Evolutionary conservation across 495 filamentous ascomycete genomes (phyloP).

Genomic region (Hyaloscypha bicolor): DNA sequence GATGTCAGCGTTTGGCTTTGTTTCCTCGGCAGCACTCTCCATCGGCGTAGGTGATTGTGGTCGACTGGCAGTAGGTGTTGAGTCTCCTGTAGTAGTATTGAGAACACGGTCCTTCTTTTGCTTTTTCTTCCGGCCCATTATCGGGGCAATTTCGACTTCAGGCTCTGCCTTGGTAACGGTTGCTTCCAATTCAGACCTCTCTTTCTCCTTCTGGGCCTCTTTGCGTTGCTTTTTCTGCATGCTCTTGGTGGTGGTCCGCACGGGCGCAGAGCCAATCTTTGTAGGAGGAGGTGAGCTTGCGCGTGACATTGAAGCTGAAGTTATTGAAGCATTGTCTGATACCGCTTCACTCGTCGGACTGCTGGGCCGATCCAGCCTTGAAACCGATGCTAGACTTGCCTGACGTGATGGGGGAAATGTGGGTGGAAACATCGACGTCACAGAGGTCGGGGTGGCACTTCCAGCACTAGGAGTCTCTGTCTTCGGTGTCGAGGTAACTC

Average conservation of each 20-base stretch:
- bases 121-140: slow-evolving; percentile 88
- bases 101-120: slow-evolving; percentile 70
- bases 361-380: slow-evolving; percentile 62
- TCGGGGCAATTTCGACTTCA: slow-evolving; percentile 72
- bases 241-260: slow-evolving; percentile 83
- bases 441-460: slow-evolving; percentile 44
- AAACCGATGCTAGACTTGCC: slow-evolving; percentile 54
- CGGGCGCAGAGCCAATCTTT: slow-evolving; percentile 75
- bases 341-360: slow-evolving; percentile 77
- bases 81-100: slow-evolving; percentile 40
- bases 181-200: slow-evolving; percentile 50
- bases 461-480: slow-evolving; percentile 56
- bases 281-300: slow-evolving; percentile 76
- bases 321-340: slow-evolving; percentile 75
- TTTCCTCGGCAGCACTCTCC: slow-evolving; percentile 20
- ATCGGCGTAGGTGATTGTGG: slow-evolving; percentile 28
- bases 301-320: slow-evolving; percentile 80
- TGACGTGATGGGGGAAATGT: slow-evolving; percentile 55
- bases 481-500: slow-evolving; percentile 74
- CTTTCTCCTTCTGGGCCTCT: slow-evolving; percentile 63
- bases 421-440: slow-evolving; percentile 37
- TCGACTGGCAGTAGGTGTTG: slow-evolving; percentile 44
- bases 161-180: slow-evolving; percentile 56
- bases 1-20: slow-evolving; percentile 20
- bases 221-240: slow-evolving; percentile 87